phyloP scores from a whole-genome alignment of 2,329 filamentous ascomycete species.

The Alternaria alternata region DNA sequence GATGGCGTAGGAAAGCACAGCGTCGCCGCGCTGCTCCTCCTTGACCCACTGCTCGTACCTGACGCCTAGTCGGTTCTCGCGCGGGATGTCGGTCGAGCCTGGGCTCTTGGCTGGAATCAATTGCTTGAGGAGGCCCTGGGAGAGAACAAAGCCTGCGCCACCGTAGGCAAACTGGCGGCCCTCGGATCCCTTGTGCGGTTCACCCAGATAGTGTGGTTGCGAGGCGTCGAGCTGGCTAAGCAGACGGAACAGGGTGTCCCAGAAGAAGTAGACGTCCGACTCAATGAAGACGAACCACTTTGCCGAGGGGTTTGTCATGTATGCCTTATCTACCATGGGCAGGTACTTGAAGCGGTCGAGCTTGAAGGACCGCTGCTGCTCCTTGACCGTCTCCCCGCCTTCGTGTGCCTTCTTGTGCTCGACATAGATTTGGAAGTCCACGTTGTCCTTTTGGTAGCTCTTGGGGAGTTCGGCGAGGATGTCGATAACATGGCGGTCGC shows the following conservation, averaged over 20 bases:
- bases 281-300: constrained; percentile 53
- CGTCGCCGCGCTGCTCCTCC: constrained; percentile 57
- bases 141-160: constrained; percentile 56
- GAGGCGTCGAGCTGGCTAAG: constrained; percentile 50
- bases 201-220: constrained; percentile 52
- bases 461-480: constrained; percentile 60
- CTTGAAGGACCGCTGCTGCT: constrained; percentile 62
- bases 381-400: constrained; percentile 53
- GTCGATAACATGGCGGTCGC: constrained; percentile 59
- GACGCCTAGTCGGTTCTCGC: constrained; percentile 40
- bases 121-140: constrained; percentile 61
- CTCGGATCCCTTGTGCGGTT: constrained; percentile 44
- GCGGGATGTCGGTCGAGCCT: constrained; percentile 38
- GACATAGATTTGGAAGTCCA: constrained; percentile 63
- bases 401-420: constrained; percentile 52
- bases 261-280: constrained; percentile 51
- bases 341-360: constrained; percentile 68
- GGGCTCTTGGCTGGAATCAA: constrained; percentile 45
- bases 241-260: constrained; percentile 54
- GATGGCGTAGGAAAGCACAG: constrained; percentile 51
- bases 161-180: constrained; percentile 54
- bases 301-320: constrained; percentile 46
- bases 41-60: constrained; percentile 45
- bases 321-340: constrained; percentile 63
- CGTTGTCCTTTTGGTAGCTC: constrained; percentile 51